Evolutionary conservation across 345 rosid species (phyloP), one percentile per base, ranked within the genome.

Genomic region (Microthlaspi erraticum): DNA sequence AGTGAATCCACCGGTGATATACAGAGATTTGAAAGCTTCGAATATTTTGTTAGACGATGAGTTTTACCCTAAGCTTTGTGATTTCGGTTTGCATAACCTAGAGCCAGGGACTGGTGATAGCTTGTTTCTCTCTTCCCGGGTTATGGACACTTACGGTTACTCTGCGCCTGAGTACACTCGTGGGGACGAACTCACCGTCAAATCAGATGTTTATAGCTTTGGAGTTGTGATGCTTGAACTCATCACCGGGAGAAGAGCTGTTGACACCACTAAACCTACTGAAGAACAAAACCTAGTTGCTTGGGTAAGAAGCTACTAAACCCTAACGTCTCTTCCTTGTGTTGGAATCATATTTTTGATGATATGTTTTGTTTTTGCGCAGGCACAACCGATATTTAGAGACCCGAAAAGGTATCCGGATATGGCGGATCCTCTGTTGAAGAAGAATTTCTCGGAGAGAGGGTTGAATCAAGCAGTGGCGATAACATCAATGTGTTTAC

Each of bases 391-490:
- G 6, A 78, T 81, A 45, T 87, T 92, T 75, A 81, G 68, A 74
- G 87, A 92, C 14, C 96, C 93, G 0, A 92, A 85, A 76, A 76
- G 62, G 66, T 92, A 77, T 10, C 88, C 93, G 2, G 84, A 83
- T 31, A 80, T 92, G 90, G 92, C 90, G 6, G 98, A 92, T 83
- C 92, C 96, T 64, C 70, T 77, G 0, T 80, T 92, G 18, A 74
- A 13, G 48, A 85, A 45, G 41, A 60, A 64, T 51, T 85, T 86
- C 41, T 85, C 93, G 0, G 97, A 82, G 67, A 87, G 83, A 58
- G 89, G 83, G 34, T 79, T 92, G 72, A 89, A 89, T 70, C 93
- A 92, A 82, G 96, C 88, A 1, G 89, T 92, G 46, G 98, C 93
- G 6, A 85, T 92, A 51, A 82, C 93, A 64, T 90, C 96, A 23